Conservation (phyloP, 1,284 basidiomycete species). For the Ustilago loliicola region DNA sequence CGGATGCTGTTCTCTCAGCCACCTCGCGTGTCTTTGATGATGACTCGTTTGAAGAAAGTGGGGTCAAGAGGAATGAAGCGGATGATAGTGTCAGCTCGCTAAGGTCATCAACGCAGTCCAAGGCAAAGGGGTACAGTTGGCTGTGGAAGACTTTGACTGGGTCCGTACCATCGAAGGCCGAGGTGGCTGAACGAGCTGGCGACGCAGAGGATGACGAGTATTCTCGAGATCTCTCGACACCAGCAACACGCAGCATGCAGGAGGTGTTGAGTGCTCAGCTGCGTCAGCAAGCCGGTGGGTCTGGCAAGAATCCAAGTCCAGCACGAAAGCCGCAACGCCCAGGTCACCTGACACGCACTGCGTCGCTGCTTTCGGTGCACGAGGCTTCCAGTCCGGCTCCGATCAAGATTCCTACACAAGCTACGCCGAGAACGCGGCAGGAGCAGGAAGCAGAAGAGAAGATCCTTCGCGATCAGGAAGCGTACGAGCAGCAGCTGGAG, state of each 20-base stretch:
- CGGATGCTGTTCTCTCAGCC: constrained; percentile 47
- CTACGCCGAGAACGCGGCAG: constrained; percentile 34
- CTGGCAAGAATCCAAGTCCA: constrained; percentile 29
- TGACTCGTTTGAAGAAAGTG: neutral
- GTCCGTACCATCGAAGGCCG: constrained; percentile 16
- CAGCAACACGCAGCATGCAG: constrained; percentile 59
- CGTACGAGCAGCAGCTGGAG: constrained; percentile 59
- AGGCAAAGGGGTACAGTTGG: constrained; percentile 49
- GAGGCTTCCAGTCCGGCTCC: constrained; percentile 50
- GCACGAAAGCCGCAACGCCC: constrained; percentile 23
- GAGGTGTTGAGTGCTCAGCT: constrained; percentile 52
- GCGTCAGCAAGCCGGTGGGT: constrained; percentile 41
- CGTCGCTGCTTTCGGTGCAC: constrained; percentile 48
- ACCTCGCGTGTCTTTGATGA: constrained; percentile 43
- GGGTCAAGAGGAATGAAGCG: constrained; percentile 15
- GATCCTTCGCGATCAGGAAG: constrained; percentile 58
- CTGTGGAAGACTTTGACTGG: constrained; percentile 58
- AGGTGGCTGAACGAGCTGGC: constrained; percentile 6
- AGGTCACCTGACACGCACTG: constrained; percentile 30
- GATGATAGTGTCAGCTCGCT: constrained; percentile 36
- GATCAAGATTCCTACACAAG: constrained; percentile 59
- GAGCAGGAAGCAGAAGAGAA: constrained; percentile 52
- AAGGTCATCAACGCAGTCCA: constrained; percentile 16
- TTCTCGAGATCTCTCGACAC: constrained; percentile 31
- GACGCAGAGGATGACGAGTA: constrained; percentile 15